Evolutionary conservation across 2,329 filamentous ascomycete species (phyloP), one percentile per base, ranked within the genome.

Genomic region (Pyricularia grisea): DNA sequence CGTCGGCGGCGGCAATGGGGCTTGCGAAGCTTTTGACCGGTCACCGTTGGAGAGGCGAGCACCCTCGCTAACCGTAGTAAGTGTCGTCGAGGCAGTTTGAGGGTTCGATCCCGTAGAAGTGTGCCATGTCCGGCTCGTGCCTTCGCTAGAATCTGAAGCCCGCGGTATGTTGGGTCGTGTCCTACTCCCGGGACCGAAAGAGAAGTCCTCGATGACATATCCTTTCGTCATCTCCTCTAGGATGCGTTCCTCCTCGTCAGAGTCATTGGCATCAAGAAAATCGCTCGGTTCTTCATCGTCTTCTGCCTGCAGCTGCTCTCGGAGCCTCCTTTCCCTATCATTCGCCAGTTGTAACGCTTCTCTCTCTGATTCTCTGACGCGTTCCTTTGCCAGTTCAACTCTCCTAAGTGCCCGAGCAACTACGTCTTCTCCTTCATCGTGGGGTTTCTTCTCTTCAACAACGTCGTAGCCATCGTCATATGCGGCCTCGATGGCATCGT

Each of bases 401-500:
- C 88, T 90, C 60, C 86, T 84, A 73, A 89, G 80, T 3, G 87
- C 86, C 71, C 86, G 87, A 0, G 81, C 82, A 10, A 85, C 81
- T 27, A 83, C 74, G 58, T 79, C 78, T 65, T 81, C 77, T 50
- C 79, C 75, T 30, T 77, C 75, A 20, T 77, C 78, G 60, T 74
- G 74, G 31, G 77, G 75, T 11, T 71, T 50, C 2, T 25, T 33
- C 42, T n/a, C 67, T 2, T 67, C 10, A 30, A 75, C 69, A 14
- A 72, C 76, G 75, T 97, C 93, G 72, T 93, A 92, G 0, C 92
- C 92, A 71, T 97, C 93, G 76, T 97, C 91, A 77, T 98, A 99
- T 5, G 94, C 95, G 67, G 94, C 94, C 78, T 98, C 95, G 10
- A 98, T 94, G 17, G 95, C 95, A 28, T 94, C 94, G 79, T 98